Evolutionary conservation across 331 rosid genomes (phyloP).

Genomic region (Malus hybrid): DNA sequence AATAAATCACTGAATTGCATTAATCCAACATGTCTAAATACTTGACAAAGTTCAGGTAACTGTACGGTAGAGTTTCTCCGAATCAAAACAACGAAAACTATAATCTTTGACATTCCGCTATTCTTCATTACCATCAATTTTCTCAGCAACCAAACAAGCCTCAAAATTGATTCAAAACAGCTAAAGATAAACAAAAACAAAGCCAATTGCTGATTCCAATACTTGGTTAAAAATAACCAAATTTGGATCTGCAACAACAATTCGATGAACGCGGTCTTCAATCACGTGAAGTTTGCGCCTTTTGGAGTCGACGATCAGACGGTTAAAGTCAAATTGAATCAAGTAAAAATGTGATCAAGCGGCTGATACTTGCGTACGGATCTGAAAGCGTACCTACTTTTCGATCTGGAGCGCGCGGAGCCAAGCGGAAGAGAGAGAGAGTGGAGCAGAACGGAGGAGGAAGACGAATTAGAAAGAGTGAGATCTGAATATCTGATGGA

Average conservation of each 20-base stretch:
- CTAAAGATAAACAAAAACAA: not conserved
- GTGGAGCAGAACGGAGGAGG: conserved; percentile 9
- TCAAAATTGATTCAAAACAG: not conserved
- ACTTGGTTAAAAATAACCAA: conserved; percentile 1
- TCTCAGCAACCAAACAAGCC: conserved; percentile 15
- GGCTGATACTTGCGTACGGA: conserved; percentile 3
- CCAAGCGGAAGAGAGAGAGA: conserved; percentile 18
- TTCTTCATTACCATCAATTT: not conserved
- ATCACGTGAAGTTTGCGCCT: not conserved
- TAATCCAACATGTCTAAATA: conserved; percentile 5
- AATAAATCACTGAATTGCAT: not conserved
- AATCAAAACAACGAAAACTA: not conserved
- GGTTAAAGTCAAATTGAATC: conserved; percentile 15
- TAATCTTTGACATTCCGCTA: not conserved
- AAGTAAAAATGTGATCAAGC: not conserved
- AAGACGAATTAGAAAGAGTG: conserved; percentile 8
- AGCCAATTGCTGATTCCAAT: not conserved
- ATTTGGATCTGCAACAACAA: not conserved
- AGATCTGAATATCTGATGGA: conserved; percentile 61
- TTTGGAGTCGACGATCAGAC: not conserved
- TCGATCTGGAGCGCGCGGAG: conserved; percentile 23
- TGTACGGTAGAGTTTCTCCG: not conserved
- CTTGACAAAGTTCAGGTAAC: not conserved
- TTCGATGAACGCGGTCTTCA: conserved; percentile 7
- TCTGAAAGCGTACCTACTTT: conserved; percentile 24